Evolutionary conservation across 1,139 yeast genomes (phyloP).

Genomic region (Saccharomyces hybrid): DNA sequence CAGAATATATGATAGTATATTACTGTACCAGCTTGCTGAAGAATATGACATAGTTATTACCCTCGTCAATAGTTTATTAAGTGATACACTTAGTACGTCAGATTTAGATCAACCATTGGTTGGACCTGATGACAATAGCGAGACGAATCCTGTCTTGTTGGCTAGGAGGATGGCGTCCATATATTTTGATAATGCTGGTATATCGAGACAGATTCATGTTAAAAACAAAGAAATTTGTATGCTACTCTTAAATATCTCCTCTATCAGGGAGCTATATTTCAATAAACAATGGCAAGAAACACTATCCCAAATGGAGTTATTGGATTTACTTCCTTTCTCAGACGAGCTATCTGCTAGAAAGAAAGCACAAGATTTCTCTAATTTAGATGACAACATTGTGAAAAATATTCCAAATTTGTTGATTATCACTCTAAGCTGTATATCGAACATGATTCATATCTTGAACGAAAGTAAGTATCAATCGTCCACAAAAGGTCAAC

Average conservation of each 20-base stretch:
- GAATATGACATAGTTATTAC: constrained; percentile 81
- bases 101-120: constrained; percentile 60
- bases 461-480: constrained; percentile 39
- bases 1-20: constrained; percentile 74
- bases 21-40: constrained; percentile 80
- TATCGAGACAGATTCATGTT: constrained; percentile 40
- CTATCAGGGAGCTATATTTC: constrained; percentile 56
- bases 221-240: constrained; percentile 56
- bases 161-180: constrained; percentile 51
- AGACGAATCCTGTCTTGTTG: constrained; percentile 41
- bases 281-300: constrained; percentile 56
- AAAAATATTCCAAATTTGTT: constrained; percentile 76
- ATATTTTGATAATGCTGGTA: constrained; percentile 42
- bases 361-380: constrained; percentile 50
- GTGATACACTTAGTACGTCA: constrained; percentile 69
- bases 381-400: constrained; percentile 62
- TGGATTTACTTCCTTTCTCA: constrained; percentile 58
- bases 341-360: constrained; percentile 43
- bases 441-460: constrained; percentile 51
- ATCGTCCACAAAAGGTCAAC: constrained; percentile 44
- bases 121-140: constrained; percentile 31
- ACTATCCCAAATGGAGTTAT: constrained; percentile 46
- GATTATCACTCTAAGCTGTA: constrained; percentile 74
- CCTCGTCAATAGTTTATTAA: constrained; percentile 67
- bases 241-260: constrained; percentile 56